These are phyloP conservation scores for Coemansia sp. DNA, from an alignment of 192 early-diverging fungal species.

Conservation along the genomic window DNA sequence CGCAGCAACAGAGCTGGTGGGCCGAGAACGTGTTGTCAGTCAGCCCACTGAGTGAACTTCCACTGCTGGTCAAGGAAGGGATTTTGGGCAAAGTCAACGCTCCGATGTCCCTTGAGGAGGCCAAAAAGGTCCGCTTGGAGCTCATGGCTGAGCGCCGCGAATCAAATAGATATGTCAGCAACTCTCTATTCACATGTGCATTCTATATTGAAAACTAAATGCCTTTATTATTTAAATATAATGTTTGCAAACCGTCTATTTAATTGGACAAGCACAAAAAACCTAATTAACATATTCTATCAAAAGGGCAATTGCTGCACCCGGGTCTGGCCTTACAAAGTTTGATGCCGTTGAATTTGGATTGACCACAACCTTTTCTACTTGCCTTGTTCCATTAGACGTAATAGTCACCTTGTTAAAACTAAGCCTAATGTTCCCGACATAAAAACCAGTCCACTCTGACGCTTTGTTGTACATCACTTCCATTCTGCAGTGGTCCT, in stretches of 20 bases:
- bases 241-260: neutral
- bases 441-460: neutral
- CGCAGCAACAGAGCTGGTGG: constrained; percentile 31
- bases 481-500: neutral
- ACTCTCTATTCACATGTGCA: neutral
- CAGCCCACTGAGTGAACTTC: constrained; percentile 17
- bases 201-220: neutral
- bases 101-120: constrained; percentile 46
- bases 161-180: neutral
- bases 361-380: neutral
- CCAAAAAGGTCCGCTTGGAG: constrained; percentile 43
- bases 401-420: neutral
- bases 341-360: neutral
- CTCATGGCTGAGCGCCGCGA: constrained; percentile 55
- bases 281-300: neutral
- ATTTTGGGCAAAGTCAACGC: constrained; percentile 26
- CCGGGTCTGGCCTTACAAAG: neutral
- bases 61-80: constrained; percentile 15
- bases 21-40: neutral
- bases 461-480: neutral
- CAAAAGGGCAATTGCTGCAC: neutral
- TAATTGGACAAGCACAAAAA: neutral
- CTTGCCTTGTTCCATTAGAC: neutral
- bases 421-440: neutral
- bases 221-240: neutral